A percentile compares a stretch with the other conserved stretches of the same genome.
Conservation (phyloP, 805 yeast species). For the Starmerella ratchasimensis region DNA sequence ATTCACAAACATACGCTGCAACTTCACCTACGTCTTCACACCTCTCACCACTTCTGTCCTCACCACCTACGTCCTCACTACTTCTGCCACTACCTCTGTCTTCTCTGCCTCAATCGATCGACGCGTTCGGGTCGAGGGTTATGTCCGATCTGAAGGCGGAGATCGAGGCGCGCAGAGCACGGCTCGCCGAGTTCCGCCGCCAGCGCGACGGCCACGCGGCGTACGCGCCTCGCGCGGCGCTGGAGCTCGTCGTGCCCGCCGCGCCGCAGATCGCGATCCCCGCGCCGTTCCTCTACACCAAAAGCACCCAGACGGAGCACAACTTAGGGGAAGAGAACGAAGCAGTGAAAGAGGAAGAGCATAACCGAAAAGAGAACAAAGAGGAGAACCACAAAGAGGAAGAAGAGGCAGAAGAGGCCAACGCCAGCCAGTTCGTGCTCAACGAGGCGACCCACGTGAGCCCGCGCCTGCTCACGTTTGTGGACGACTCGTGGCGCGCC, state of each 20-base stretch:
- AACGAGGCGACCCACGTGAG: not conserved
- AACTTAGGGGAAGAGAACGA: not conserved
- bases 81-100: too few species aligned
- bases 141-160: constrained; percentile 28
- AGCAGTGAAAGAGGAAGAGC: not conserved
- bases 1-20: too few species aligned
- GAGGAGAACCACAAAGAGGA: not conserved
- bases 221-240: not conserved
- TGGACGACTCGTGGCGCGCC: constrained; percentile 24
- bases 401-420: not conserved
- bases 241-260: not conserved
- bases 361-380: not conserved
- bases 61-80: too few species aligned
- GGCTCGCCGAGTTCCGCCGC: constrained; percentile 39
- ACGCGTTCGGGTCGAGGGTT: not conserved
- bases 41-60: too few species aligned
- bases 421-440: not conserved
- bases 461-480: constrained; percentile 16
- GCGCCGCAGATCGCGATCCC: constrained; percentile 3
- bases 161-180: constrained; percentile 40
- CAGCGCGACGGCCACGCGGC: constrained; percentile 28
- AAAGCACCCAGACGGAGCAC: constrained; percentile 3
- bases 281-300: constrained; percentile 3
- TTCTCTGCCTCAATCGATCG: too few species aligned
- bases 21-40: too few species aligned